Conservation (phyloP, 2,329 filamentous ascomycete species). For the Ophiognomonia clavigignenti-juglandacearum region DNA sequence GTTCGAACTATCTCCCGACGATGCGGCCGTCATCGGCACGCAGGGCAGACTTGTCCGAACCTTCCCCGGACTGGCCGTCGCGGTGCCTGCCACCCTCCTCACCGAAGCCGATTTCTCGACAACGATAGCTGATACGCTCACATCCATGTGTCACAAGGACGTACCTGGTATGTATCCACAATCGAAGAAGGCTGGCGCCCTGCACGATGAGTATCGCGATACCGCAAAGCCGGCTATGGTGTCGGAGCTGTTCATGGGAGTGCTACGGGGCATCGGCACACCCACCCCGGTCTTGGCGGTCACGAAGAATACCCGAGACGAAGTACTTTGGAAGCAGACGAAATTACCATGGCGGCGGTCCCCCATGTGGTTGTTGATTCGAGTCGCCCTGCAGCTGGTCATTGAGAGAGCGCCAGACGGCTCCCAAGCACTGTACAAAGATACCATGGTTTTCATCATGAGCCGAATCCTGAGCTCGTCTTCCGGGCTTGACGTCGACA, state of each 20-base stretch:
- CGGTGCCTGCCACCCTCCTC: not conserved
- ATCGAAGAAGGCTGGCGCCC: slow-evolving; percentile 27
- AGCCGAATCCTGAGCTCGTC: slow-evolving; percentile 27
- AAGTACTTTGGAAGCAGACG: slow-evolving; percentile 36
- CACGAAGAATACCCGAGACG: slow-evolving; percentile 45
- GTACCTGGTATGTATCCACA: slow-evolving; percentile 3
- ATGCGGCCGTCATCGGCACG: not conserved
- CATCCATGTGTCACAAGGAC: not conserved
- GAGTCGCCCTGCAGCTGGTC: slow-evolving; percentile 42
- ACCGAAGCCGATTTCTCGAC: not conserved
- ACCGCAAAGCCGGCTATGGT: too few relatives aligned
- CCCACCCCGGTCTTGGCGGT: slow-evolving; percentile 26
- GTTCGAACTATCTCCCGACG: slow-evolving; percentile 1
- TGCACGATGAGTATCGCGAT: slow-evolving; percentile 37
- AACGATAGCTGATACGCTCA: slow-evolving; percentile 2
- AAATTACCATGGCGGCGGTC: slow-evolving; percentile 44
- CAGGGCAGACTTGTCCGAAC: slow-evolving; percentile 1
- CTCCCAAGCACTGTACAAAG: slow-evolving; percentile 37
- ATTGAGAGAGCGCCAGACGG: slow-evolving; percentile 9
- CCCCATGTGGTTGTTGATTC: slow-evolving; percentile 49
- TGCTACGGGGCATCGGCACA: slow-evolving; percentile 35
- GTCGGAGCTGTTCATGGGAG: slow-evolving; percentile 40
- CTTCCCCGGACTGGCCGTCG: not conserved
- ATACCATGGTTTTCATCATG: slow-evolving; percentile 44
- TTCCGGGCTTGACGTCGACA: slow-evolving; percentile 20